Conservation (phyloP, 768 basidiomycete species). For the Mycena amicta region DNA sequence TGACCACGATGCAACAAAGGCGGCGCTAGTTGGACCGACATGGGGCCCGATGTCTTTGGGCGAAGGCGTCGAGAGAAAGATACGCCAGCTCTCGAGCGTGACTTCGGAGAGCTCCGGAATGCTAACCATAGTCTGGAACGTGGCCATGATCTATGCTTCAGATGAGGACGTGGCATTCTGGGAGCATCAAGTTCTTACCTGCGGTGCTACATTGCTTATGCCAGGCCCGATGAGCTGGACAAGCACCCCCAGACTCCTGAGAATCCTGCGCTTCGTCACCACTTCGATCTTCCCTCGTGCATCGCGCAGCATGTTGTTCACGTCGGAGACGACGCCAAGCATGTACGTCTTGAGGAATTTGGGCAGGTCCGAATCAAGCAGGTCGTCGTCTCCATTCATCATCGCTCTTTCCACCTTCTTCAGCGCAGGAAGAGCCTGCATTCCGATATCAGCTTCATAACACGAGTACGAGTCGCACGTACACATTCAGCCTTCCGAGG, state of each 20-base stretch:
- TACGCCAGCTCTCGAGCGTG: conserved; percentile 78
- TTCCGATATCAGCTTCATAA: neutral
- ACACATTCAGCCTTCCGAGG: conserved; percentile 46
- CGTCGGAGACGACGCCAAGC: conserved; percentile 80
- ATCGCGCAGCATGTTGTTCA: conserved; percentile 88
- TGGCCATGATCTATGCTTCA: conserved; percentile 83
- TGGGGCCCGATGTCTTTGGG: conserved; percentile 78
- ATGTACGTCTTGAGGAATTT: conserved; percentile 74
- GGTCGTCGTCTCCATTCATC: conserved; percentile 28
- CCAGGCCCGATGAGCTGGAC: conserved; percentile 69
- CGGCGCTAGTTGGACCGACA: conserved; percentile 85
- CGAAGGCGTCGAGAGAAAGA: conserved; percentile 70
- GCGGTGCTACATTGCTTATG: conserved; percentile 80
- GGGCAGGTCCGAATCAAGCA: conserved; percentile 43
- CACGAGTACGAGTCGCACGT: conserved; percentile 23
- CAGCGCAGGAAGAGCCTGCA: conserved; percentile 39
- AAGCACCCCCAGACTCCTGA: conserved; percentile 77
- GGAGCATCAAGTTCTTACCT: conserved; percentile 75
- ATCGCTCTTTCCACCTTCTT: conserved; percentile 51
- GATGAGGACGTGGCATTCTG: neutral
- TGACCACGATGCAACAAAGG: conserved; percentile 78
- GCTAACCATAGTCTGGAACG: conserved; percentile 85
- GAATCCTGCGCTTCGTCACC: conserved; percentile 70
- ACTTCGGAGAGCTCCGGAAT: conserved; percentile 76
- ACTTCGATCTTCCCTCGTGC: conserved; percentile 75